Evolutionary conservation across 1,284 basidiomycete genomes (phyloP).

Genomic region (Neotropicomus parvogracilis): DNA sequence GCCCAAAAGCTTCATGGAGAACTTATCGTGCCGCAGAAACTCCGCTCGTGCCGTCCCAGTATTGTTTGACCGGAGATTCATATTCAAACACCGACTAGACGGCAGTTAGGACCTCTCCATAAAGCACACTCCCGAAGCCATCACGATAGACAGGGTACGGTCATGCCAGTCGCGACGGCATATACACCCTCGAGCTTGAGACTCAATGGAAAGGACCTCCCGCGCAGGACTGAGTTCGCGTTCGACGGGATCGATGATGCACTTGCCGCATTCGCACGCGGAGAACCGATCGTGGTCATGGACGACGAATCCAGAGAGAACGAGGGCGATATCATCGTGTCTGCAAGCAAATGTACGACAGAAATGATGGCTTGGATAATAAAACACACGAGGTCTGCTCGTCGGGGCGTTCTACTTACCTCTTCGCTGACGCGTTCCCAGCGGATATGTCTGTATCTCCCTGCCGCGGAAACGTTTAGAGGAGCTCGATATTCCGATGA

Average conservation of each 20-base stretch:
- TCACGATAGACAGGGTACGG: no score
- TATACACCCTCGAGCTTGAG: conserved; percentile 10
- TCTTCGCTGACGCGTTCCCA: conserved; percentile 34
- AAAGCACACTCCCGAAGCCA: no score
- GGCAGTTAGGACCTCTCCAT: no score
- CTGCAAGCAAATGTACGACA: conserved; percentile 78
- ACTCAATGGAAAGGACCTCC: conserved; percentile 12
- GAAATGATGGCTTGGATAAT: conserved; percentile 99
- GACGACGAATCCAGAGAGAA: conserved; percentile 93
- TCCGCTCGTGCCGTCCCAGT: no score
- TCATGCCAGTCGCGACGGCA: conserved; percentile 11
- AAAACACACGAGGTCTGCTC: conserved; percentile 82
- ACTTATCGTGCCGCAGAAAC: no score
- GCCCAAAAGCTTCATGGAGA: no score
- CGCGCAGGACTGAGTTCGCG: conserved; percentile 38
- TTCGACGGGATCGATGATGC: conserved; percentile 80
- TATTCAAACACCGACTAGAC: no score
- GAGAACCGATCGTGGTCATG: conserved; percentile 94
- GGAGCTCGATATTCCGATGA: conserved; percentile 88
- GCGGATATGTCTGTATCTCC: conserved; percentile 93
- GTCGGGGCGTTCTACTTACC: neutral
- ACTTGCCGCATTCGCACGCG: conserved; percentile 71
- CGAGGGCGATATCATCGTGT: conserved; percentile 90
- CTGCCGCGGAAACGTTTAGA: conserved; percentile 75
- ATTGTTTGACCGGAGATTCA: no score